Evolutionary conservation across 257 asterid genomes (phyloP).

Genomic region (Craterostigma plantagineum): DNA sequence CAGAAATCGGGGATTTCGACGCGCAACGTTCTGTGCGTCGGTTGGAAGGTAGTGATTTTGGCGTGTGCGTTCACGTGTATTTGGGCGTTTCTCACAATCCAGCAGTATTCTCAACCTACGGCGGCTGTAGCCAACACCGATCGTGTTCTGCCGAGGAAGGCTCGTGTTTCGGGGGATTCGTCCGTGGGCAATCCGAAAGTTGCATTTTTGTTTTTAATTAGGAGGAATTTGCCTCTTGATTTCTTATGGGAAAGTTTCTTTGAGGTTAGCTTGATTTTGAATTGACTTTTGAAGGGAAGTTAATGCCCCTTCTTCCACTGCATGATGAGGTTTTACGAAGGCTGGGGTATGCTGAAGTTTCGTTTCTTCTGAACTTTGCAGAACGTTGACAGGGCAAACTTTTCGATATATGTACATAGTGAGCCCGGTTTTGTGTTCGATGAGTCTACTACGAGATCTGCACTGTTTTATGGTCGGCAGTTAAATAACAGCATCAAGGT

Average conservation of each 20-base stretch:
- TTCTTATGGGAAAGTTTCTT: slow-evolving; percentile 82
- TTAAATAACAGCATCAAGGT: slow-evolving; percentile 64
- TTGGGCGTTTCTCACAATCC: slow-evolving; percentile 47
- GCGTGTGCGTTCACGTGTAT: slow-evolving; percentile 33
- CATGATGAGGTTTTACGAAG: not conserved
- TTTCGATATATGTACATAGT: slow-evolving; percentile 59
- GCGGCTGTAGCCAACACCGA: slow-evolving; percentile 7
- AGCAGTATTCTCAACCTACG: slow-evolving; percentile 31
- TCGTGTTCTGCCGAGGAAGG: slow-evolving; percentile 17
- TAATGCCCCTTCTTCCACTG: not conserved
- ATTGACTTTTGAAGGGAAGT: no score
- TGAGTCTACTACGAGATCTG: slow-evolving; percentile 54
- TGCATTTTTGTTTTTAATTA: slow-evolving; percentile 61
- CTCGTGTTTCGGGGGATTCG: slow-evolving; percentile 18
- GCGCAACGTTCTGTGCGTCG: slow-evolving; percentile 36
- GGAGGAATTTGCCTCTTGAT: slow-evolving; percentile 74
- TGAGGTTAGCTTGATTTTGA: slow-evolving; percentile 35
- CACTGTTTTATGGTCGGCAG: slow-evolving; percentile 46
- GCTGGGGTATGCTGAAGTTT: no score
- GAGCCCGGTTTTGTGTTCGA: slow-evolving; percentile 79
- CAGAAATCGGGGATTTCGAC: slow-evolving; percentile 25
- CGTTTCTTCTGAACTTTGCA: slow-evolving; percentile 34
- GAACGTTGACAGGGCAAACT: slow-evolving; percentile 44
- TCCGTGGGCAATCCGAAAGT: slow-evolving; percentile 54
- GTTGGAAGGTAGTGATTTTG: slow-evolving; percentile 53